Evolutionary conservation across 306 rosid genomes (phyloP).

Genomic region (Mimosa pudica): DNA sequence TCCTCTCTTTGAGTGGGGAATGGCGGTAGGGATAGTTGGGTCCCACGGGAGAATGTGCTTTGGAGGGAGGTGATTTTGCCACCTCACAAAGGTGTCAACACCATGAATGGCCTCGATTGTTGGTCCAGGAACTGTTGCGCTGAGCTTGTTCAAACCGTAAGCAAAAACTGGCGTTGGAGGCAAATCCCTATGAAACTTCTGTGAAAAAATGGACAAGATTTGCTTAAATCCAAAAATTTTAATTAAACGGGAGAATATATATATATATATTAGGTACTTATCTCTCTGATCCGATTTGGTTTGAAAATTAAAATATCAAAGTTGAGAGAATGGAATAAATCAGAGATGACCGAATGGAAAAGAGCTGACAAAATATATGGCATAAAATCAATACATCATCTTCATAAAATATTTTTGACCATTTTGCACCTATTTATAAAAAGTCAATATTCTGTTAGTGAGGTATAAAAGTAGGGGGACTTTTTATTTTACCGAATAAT

Average conservation of each 20-base stretch:
- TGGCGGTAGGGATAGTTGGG: conserved; percentile 69
- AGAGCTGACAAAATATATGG: not conserved
- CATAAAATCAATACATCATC: no score
- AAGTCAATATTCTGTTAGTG: no score
- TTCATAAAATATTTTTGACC: no score
- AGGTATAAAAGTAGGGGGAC: no score
- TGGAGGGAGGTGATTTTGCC: conserved; percentile 72
- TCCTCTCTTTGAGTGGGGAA: conserved; percentile 41
- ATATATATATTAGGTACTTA: not conserved
- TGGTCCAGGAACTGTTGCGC: conserved; percentile 83
- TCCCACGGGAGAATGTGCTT: conserved; percentile 86
- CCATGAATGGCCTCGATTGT: conserved; percentile 68
- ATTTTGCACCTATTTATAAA: no score
- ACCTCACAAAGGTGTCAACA: conserved; percentile 55
- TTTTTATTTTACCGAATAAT: no score
- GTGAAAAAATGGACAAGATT: not conserved
- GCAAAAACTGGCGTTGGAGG: conserved; percentile 71
- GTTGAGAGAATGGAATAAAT: not conserved
- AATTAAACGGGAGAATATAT: not conserved
- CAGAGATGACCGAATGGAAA: not conserved
- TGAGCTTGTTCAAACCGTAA: conserved; percentile 44
- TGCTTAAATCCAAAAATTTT: not conserved
- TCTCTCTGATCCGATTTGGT: not conserved
- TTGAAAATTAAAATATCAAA: not conserved
- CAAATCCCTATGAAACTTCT: conserved; percentile 85